A percentile compares a stretch with the other conserved stretches of the same genome.
phyloP scores from a whole-genome alignment of 1,139 yeast species.

The Hansenula anomala region DNA sequence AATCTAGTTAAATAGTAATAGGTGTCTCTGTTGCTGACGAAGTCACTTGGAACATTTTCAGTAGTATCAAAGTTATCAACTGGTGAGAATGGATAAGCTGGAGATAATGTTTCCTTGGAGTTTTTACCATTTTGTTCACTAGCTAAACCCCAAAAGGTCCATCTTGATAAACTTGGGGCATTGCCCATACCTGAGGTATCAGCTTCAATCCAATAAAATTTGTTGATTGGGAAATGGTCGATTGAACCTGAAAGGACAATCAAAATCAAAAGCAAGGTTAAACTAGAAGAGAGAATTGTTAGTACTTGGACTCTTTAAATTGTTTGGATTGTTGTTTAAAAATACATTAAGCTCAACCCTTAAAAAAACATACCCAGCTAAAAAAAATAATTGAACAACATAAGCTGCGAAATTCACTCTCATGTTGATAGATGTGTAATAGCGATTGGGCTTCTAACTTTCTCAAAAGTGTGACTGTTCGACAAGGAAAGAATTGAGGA shows the following conservation, averaged over 20 bases:
- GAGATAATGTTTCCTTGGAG: slow-evolving; percentile 33
- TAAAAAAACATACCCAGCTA: slow-evolving; percentile 2
- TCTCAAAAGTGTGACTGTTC: too few relatives aligned
- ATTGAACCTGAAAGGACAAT: slow-evolving; percentile 65
- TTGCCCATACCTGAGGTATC: slow-evolving; percentile 52
- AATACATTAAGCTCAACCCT: neutral
- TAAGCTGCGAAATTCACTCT: slow-evolving; percentile 1
- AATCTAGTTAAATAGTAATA: slow-evolving; percentile 69
- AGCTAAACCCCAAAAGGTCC: slow-evolving; percentile 82
- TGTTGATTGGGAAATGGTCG: slow-evolving; percentile 53
- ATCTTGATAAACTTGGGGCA: slow-evolving; percentile 55
- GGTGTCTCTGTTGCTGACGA: slow-evolving; percentile 50
- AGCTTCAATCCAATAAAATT: slow-evolving; percentile 68
- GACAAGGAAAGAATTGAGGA: neutral
- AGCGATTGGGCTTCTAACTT: too few relatives aligned
- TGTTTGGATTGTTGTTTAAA: neutral
- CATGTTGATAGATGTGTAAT: too few relatives aligned
- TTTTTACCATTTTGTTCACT: slow-evolving; percentile 22
- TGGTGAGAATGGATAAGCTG: slow-evolving; percentile 70
- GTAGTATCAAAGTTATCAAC: slow-evolving; percentile 59
- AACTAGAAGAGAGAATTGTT: too few relatives aligned
- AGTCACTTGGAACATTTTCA: slow-evolving; percentile 46
- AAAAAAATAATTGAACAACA: neutral
- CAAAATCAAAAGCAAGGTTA: slow-evolving; percentile 50
- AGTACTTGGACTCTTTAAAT: neutral